Evolutionary conservation across 1,284 basidiomycete genomes (phyloP), one percentile per base, ranked within the genome.

Genomic region (Fistulinella cinereoalba): DNA sequence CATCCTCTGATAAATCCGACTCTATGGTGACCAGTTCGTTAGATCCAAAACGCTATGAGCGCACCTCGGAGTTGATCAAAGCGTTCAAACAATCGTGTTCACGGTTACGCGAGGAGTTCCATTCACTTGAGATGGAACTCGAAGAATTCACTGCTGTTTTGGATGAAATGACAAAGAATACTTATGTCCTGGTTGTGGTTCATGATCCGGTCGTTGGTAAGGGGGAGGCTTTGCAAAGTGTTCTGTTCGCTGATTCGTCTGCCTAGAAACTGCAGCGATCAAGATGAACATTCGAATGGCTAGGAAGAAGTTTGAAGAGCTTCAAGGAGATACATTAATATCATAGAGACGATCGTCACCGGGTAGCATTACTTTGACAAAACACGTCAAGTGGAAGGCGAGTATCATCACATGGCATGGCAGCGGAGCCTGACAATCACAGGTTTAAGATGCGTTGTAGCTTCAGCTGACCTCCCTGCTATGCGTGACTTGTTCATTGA

Each of bases 51-150:
- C 80, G 96, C 28, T 98, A 97, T 65, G 96, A 98, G 71, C 90
- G 94, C 53, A 95, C 96, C 23, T 94, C 90, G 7, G 93, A 97
- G 65, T 80, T 97, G 49, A 86, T 98, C 71, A 98, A 98, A 70
- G 83, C 85, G 3, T 97, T 98, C 75, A 94, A 97, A 62, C 83
- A 91, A 56, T 85, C 89, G 12, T 97, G 93, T 68, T 80, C 86
- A 56, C 88, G 81, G 54, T 81, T 85, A 34, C 81, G 86, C 23
- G 88, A 92, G 61, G 85, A 89, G 52, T 93, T 93, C 61, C 79
- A 84, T 53, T 79, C 84, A 21, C 70, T 94, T 49, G 83, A 92
- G 73, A 82, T 90, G 80, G 80, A 91, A 67, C 72, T 92, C 53
- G 72, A 83, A 54, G 81, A 92, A 54, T 95, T 91, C 60, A 90